Conservation (phyloP, 345 rosid species). For the Schrenkiella parvula region DNA sequence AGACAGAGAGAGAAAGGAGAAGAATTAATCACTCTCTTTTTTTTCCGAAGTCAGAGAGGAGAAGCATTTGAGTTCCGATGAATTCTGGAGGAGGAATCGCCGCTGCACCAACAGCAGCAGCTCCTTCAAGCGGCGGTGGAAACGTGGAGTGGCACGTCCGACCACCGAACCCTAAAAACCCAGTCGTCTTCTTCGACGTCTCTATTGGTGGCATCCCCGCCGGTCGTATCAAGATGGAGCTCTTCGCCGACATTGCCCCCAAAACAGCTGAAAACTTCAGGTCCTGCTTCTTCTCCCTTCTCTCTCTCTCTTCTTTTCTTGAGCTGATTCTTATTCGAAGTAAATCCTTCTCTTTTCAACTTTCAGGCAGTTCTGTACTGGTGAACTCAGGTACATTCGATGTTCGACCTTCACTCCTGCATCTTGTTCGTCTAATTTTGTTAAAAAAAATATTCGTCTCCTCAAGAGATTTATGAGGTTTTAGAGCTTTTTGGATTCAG, state of each 20-base stretch:
- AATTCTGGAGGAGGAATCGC: constrained; percentile 39
- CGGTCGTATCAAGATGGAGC: constrained; percentile 97
- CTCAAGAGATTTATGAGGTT: background rate
- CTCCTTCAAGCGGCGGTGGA: constrained; percentile 40
- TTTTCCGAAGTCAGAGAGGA: background rate
- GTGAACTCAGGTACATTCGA: constrained; percentile 64
- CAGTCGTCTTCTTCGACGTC: constrained; percentile 90
- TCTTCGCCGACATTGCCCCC: constrained; percentile 89
- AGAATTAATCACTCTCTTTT: background rate
- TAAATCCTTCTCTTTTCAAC: background rate
- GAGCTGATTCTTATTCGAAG: background rate
- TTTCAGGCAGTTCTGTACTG: constrained; percentile 93
- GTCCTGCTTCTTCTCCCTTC: constrained; percentile 22
- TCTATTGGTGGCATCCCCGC: constrained; percentile 91
- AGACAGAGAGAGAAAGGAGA: background rate
- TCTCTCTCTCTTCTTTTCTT: background rate
- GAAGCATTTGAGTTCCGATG: constrained; percentile 28
- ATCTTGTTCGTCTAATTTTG: background rate
- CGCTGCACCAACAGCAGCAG: constrained; percentile 6
- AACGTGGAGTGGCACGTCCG: constrained; percentile 95
- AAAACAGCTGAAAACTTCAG: constrained; percentile 95
- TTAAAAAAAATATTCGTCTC: background rate
- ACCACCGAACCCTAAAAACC: constrained; percentile 90
- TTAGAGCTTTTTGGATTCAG: background rate
- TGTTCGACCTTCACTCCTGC: background rate